Evolutionary conservation across 1,284 basidiomycete genomes (phyloP).

Genomic region (Anthracocystis walkeri): DNA sequence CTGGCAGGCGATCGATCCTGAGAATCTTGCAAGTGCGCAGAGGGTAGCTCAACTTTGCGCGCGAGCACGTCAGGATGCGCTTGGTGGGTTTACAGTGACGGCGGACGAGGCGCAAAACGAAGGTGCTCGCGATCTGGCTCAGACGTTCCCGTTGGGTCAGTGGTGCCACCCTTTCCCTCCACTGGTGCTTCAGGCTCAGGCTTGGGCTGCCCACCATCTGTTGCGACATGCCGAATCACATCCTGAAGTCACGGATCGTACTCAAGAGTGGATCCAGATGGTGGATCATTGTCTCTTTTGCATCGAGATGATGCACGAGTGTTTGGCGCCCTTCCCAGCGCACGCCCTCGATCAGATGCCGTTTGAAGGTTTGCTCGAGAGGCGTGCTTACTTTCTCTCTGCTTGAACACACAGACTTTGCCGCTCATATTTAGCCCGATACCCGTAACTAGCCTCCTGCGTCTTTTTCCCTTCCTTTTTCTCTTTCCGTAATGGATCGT

Average conservation of each 20-base stretch:
- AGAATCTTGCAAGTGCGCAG: slow-evolving; percentile 6
- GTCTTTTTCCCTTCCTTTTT: no score
- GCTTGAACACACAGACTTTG: no score
- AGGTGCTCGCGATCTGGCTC: slow-evolving; percentile 1
- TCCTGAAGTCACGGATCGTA: not conserved
- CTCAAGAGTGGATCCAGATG: not conserved
- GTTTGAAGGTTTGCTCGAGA: slow-evolving; percentile 8
- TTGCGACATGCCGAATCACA: slow-evolving; percentile 6
- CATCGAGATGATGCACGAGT: slow-evolving; percentile 11
- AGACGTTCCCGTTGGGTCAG: slow-evolving; percentile 9
- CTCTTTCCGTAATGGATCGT: no score
- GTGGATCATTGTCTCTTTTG: slow-evolving; percentile 12
- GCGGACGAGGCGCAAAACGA: slow-evolving; percentile 12
- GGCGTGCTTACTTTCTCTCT: slow-evolving; percentile 5
- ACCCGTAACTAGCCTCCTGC: no score
- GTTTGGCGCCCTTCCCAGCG: slow-evolving; percentile 8
- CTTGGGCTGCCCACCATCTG: slow-evolving; percentile 10
- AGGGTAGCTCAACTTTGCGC: slow-evolving; percentile 11
- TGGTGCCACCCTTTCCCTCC: slow-evolving; percentile 10
- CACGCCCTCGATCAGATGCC: slow-evolving; percentile 12
- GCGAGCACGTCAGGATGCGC: slow-evolving; percentile 11
- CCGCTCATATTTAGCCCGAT: no score
- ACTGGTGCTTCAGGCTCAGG: not conserved
- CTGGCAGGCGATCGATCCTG: slow-evolving; percentile 4
- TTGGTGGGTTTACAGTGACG: slow-evolving; percentile 9